phyloP scores from a whole-genome alignment of 1,284 basidiomycete genomes.

The Ustilago sp. region DNA sequence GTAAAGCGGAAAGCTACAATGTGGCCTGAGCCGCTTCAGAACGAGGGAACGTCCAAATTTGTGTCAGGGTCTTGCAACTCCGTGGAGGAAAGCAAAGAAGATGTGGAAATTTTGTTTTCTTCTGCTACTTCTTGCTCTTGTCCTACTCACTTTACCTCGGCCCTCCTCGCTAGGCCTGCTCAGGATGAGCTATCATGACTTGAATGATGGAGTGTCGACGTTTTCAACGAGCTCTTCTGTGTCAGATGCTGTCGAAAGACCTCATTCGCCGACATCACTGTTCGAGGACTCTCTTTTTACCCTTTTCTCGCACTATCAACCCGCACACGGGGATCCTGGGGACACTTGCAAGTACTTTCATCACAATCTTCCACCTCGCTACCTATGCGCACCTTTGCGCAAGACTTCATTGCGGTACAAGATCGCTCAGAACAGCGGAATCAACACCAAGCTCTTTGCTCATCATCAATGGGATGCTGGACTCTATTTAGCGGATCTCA shows the following conservation, averaged over 20 bases:
- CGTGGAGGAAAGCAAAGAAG: not conserved
- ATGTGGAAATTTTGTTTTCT: slow-evolving; percentile 7
- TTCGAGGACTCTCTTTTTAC: slow-evolving; percentile 64
- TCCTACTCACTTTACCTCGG: not conserved
- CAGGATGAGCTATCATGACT: slow-evolving; percentile 1
- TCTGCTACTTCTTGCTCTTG: not conserved
- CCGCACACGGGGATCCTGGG: slow-evolving; percentile 62
- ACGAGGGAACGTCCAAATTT: not conserved
- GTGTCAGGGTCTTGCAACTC: slow-evolving; percentile 4
- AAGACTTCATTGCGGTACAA: slow-evolving; percentile 40
- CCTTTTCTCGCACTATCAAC: slow-evolving; percentile 62
- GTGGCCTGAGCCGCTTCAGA: not conserved
- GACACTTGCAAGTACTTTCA: slow-evolving; percentile 45
- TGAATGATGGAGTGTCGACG: slow-evolving; percentile 10
- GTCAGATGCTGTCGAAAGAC: not conserved
- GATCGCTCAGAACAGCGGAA: slow-evolving; percentile 50
- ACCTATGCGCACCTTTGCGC: not conserved
- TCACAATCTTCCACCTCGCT: slow-evolving; percentile 41
- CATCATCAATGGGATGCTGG: slow-evolving; percentile 68
- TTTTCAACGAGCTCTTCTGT: slow-evolving; percentile 14
- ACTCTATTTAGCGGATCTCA: slow-evolving; percentile 54
- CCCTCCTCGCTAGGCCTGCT: not conserved
- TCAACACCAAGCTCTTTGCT: slow-evolving; percentile 63
- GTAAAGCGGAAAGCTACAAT: not conserved
- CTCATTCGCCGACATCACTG: slow-evolving; percentile 40